phyloP scores from a whole-genome alignment of 495 filamentous ascomycete species.

The Tetracladium setigerum region DNA sequence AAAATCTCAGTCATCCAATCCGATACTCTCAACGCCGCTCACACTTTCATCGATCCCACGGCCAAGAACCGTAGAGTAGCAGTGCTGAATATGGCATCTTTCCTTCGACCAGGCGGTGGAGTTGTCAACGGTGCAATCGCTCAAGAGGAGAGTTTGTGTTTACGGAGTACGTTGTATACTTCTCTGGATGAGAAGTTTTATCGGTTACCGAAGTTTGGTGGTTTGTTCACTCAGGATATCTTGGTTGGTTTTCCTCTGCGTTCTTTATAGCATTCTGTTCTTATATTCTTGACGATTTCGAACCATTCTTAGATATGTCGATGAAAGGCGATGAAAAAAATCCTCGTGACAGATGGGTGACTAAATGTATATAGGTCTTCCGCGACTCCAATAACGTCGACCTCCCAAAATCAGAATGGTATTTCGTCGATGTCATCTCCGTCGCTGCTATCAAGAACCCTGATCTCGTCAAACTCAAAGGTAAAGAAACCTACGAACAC shows the following conservation, averaged over 20 bases:
- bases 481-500: conserved; percentile 24
- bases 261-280: no score
- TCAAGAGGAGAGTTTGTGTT: conserved; percentile 62
- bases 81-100: conserved; percentile 60
- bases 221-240: conserved; percentile 50
- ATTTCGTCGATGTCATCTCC: conserved; percentile 50
- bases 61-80: conserved; percentile 25
- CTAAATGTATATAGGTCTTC: conserved; percentile 41
- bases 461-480: conserved; percentile 24
- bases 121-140: conserved; percentile 48
- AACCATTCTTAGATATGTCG: no score
- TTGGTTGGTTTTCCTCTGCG: conserved; percentile 25
- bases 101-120: conserved; percentile 45
- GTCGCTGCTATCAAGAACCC: conserved; percentile 47
- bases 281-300: no score
- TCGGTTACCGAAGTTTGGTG: conserved; percentile 41
- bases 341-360: conserved; percentile 33
- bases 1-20: conserved; percentile 9
- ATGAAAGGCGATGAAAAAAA: no score
- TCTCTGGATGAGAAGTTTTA: conserved; percentile 49
- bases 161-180: conserved; percentile 52
- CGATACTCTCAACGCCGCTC: conserved; percentile 41
- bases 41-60: conserved; percentile 27
- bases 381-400: conserved; percentile 28
- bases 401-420: conserved; percentile 27